phyloP scores from a whole-genome alignment of 352 stramenopile species.

The Globisporangium orthogonon region DNA sequence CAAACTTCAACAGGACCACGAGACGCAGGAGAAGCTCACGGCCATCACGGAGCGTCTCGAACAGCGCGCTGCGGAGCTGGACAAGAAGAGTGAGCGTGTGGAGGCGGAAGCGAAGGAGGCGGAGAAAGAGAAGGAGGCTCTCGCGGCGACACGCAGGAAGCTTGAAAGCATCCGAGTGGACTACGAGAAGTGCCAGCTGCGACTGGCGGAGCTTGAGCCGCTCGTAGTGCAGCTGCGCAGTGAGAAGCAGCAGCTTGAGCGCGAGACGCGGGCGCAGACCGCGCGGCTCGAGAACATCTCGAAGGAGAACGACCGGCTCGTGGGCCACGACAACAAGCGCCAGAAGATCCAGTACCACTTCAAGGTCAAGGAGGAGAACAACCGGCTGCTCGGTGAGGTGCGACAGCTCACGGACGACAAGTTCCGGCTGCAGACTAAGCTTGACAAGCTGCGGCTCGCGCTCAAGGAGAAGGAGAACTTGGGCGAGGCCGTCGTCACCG shows the following conservation, averaged over 20 bases:
- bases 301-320: constrained; percentile 65
- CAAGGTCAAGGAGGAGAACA: constrained; percentile 82
- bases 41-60: constrained; percentile 18
- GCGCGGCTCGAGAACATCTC: constrained; percentile 25
- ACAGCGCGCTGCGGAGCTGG: constrained; percentile 16
- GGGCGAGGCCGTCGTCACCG: constrained; percentile 12
- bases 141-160: constrained; percentile 10
- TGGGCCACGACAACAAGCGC: constrained; percentile 70
- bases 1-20: constrained; percentile 16
- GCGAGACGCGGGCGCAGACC: constrained; percentile 15
- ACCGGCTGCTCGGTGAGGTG: constrained; percentile 64
- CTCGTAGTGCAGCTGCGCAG: constrained; percentile 18
- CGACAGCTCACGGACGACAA: constrained; percentile 60
- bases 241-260: constrained; percentile 47
- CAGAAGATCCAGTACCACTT: constrained; percentile 83
- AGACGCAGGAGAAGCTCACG: constrained; percentile 8
- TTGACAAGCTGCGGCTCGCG: constrained; percentile 38
- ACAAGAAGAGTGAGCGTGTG: constrained; percentile 15
- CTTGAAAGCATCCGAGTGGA: constrained; percentile 15
- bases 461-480: constrained; percentile 77
- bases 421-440: constrained; percentile 35
- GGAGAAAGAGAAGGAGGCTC: no score
- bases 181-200: constrained; percentile 6
- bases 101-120: constrained; percentile 15
- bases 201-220: constrained; percentile 10